Conservation (phyloP, 2,329 filamentous ascomycete species). For the Verticillium nonalfalfae region DNA sequence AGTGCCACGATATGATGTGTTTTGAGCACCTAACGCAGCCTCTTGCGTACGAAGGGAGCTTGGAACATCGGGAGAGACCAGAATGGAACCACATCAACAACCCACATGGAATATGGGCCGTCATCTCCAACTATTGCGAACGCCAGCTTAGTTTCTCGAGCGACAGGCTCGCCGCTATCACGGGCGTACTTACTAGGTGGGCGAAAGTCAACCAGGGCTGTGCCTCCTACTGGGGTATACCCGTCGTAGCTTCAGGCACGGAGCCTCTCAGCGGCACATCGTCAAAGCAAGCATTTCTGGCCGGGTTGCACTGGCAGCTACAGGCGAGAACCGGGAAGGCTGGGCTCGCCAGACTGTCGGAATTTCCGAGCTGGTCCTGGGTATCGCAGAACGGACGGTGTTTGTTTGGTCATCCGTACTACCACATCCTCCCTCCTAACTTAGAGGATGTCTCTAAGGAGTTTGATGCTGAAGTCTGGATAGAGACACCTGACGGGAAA, state of each 20-base stretch:
- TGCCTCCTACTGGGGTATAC: conserved; percentile 1
- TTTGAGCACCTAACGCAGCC: conserved; percentile 17
- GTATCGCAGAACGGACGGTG: not conserved
- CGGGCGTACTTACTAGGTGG: not conserved
- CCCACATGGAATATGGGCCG: not conserved
- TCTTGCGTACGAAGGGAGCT: not conserved
- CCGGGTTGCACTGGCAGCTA: not conserved
- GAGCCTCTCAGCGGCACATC: not conserved
- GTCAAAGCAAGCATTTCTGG: not conserved
- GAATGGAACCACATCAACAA: conserved; percentile 2
- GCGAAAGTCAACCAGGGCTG: not conserved
- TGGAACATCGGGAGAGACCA: conserved; percentile 1
- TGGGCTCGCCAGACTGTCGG: not conserved
- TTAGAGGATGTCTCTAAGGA: not conserved
- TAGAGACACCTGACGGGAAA: not conserved
- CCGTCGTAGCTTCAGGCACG: conserved; percentile 1
- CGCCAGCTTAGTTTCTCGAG: not conserved
- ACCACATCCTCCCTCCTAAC: not conserved
- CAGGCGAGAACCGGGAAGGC: not conserved
- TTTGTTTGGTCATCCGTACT: not conserved
- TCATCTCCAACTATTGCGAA: not conserved
- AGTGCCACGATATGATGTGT: conserved; percentile 30
- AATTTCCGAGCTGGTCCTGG: conserved; percentile 2
- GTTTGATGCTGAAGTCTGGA: not conserved
- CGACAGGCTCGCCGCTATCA: conserved; percentile 1